Evolutionary conservation across 2,329 filamentous ascomycete genomes (phyloP), one percentile per base, ranked within the genome.

Genomic region (Immersiporthe knoxdaviesiana): DNA sequence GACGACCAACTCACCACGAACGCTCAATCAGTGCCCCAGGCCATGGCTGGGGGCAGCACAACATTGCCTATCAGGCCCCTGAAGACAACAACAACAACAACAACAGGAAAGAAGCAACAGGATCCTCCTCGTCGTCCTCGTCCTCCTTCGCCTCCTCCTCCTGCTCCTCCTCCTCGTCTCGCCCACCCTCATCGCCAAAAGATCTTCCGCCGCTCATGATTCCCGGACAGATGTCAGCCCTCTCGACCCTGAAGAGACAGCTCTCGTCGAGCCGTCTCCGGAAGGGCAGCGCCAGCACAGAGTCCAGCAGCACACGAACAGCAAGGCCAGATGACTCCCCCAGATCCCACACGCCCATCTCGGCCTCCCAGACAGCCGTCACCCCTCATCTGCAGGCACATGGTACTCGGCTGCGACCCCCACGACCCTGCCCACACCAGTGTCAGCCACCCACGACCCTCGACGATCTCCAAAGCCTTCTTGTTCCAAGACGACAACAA

Each of bases 1-100:
- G 88, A 54, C 84, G 88, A 8, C 88, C 88, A 67, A 83, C 89
- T 44, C 78, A 90, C 35, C 88, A 91, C 73, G 89, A 91, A 78
- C 84, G 88, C 68, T 90, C 88, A 50, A 85, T 84, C 68, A 90
- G 87, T 76, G 86, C 87, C n/a, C 87, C 88, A 1, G 84, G 84
- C 11, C 79, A 82, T 71, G 82, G 80, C 65, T 82, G 82, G 80
- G 82, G 82, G 72, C 81, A 83, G 63, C 80, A 84, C 68, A 77
- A 80, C 52, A 77, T 83, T 37, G 79, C 76, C 32, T 70, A 58
- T 30, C 68, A 64, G 30, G 35, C 63, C 18, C 32, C 37, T 44
- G 41, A 58, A 10, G 64, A 62, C 11, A 65, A 58, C 11, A 65
- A 62, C 11, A 65, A 58, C 6, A 60, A 62, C 11, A 65, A 58